Base-by-base conservation (phyloP, 176 grass and related monocot genomes). In the Chloris gayana region DNA sequence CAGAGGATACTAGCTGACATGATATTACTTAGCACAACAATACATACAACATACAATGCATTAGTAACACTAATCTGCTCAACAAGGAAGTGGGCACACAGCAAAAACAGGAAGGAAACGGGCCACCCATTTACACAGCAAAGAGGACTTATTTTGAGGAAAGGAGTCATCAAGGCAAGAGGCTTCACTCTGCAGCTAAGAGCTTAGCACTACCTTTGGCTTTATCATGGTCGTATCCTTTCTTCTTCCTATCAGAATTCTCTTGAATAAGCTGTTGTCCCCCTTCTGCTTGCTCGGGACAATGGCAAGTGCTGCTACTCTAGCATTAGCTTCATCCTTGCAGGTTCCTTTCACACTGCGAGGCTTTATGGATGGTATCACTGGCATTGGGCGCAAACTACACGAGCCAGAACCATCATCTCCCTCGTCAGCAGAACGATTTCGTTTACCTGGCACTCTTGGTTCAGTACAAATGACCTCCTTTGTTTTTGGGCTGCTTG, bases 391-490 rank as follows among this genome's bases (percentile, higher is more conserved):
- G 37, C 86, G 80, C 17, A 83, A 82, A 44, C 72, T 70, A 19
- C 30, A 63, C 30, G 60, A 70, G 11, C 81, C 19, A 1, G 80
- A 84, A 18, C 42, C 31, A 5, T 63, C 64, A 9, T 26, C 37
- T 72, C 53, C 61, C 24, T 74, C 19, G 6, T 69, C 46, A 7
- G 22, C 75, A 58, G 61, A 80, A 34, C 27, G 9, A 11, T 69
- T 85, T 69, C 44, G 78, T 64, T 49, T 70, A 30, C 62, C 25
- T 13, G 30, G 19, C 6, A 46, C 26, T 5, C 73, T 79, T 77
- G 31, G 4, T 79, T 88, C 80, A 29, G 90, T 63, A 41, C 76
- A 88, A 80, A 86, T 75, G 46, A 82, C 86, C 80, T 89, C 87
- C 76, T 90, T 79, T 21, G 84, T 89, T 73, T 90, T 86, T 0